A percentile compares a stretch with the other conserved stretches of the same genome.
Conservation (phyloP, 1,139 yeast species). For the Geotrichum bryndzae region DNA sequence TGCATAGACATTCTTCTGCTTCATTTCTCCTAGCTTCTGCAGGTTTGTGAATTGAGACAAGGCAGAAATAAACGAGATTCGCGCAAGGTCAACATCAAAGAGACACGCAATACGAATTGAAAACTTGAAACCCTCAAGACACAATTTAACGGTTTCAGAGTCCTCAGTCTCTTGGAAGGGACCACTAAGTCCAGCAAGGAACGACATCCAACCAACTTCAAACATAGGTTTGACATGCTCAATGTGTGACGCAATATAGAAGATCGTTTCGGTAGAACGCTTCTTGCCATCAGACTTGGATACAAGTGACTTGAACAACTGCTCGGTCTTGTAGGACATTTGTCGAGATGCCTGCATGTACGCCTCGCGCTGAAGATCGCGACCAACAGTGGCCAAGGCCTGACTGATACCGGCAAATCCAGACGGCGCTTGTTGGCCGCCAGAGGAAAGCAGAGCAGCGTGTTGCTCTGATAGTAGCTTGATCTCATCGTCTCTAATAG, state of each 20-base stretch:
- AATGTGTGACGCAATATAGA: constrained; percentile 65
- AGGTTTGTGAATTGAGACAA: constrained; percentile 81
- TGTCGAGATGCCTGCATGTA: constrained; percentile 89
- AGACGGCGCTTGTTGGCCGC: constrained; percentile 36
- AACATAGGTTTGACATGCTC: constrained; percentile 92
- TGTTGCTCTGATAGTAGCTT: constrained; percentile 90
- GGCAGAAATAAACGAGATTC: constrained; percentile 88
- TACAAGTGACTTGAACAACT: constrained; percentile 67
- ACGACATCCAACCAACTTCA: constrained; percentile 94
- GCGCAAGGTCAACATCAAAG: constrained; percentile 78
- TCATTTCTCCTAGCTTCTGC: constrained; percentile 73
- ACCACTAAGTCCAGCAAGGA: constrained; percentile 87
- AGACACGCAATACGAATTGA: constrained; percentile 79
- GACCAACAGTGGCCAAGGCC: constrained; percentile 54
- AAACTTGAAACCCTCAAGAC: constrained; percentile 79
- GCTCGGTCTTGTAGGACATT: constrained; percentile 84
- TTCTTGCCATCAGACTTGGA: constrained; percentile 33
- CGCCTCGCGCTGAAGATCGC: constrained; percentile 76
- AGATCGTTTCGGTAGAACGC: constrained; percentile 35
- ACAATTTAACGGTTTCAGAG: constrained; percentile 56
- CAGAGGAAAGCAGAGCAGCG: constrained; percentile 76
- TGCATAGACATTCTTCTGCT: constrained; percentile 77
- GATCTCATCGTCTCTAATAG: constrained; percentile 77
- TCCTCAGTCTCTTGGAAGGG: constrained; percentile 90
- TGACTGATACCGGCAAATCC: constrained; percentile 46